Conservation (phyloP, 2,329 filamentous ascomycete genomes). For the Tolypocladium guangdongense region DNA sequence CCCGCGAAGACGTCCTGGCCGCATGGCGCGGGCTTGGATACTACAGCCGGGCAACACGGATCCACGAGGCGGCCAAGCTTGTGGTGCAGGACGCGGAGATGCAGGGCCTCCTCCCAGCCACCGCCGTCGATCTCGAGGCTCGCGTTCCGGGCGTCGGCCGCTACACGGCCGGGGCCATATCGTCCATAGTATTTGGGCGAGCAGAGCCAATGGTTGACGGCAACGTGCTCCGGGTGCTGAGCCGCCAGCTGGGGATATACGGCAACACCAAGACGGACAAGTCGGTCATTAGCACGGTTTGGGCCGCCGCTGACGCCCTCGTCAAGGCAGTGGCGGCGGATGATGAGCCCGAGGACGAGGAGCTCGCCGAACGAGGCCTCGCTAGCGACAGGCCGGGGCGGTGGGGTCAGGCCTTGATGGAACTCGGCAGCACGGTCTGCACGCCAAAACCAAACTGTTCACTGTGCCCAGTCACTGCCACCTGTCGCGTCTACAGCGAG, state of each 20-base stretch:
- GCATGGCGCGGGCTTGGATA: slow-evolving; percentile 53
- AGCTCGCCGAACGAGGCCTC: slow-evolving; percentile 11
- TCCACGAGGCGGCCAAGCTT: slow-evolving; percentile 44
- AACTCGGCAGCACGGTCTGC: slow-evolving; percentile 52
- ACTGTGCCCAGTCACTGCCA: slow-evolving; percentile 37
- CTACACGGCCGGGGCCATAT: slow-evolving; percentile 53
- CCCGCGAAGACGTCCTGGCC: slow-evolving; percentile 42
- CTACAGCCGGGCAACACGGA: slow-evolving; percentile 51
- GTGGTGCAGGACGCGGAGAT: slow-evolving; percentile 31
- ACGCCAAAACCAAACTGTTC: slow-evolving; percentile 47
- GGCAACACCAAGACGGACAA: slow-evolving; percentile 47
- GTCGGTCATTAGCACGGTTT: slow-evolving; percentile 39
- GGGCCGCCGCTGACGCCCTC: slow-evolving; percentile 46
- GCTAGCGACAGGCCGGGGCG: slow-evolving; percentile 41
- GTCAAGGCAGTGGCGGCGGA: slow-evolving; percentile 39
- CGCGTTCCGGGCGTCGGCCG: slow-evolving; percentile 48
- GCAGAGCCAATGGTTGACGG: slow-evolving; percentile 52
- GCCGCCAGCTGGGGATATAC: slow-evolving; percentile 46
- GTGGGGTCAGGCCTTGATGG: slow-evolving; percentile 57
- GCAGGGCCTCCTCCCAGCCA: slow-evolving; percentile 38
- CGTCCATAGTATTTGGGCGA: slow-evolving; percentile 50
- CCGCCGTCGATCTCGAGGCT: slow-evolving; percentile 32
- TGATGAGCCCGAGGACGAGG: slow-evolving; percentile 7
- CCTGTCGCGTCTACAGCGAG: slow-evolving; percentile 40
- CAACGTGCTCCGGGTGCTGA: slow-evolving; percentile 50